Base-by-base conservation (phyloP, 164 flowering plant genomes). In the Tetracentron sinense region DNA sequence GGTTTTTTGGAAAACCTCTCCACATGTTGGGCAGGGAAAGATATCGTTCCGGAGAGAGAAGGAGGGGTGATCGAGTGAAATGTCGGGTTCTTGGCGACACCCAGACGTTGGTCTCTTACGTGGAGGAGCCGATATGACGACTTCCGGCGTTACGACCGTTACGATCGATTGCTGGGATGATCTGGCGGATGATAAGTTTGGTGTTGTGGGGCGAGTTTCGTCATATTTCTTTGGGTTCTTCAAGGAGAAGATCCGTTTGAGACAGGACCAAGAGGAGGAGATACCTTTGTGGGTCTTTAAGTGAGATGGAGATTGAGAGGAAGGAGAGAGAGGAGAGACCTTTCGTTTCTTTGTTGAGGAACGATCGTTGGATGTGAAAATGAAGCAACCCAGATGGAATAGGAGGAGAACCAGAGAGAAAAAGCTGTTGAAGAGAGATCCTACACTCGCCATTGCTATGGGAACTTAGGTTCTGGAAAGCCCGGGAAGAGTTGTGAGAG, bases 11-110 rank as follows among this genome's bases (percentile, higher is more conserved):
- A 92, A 92, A 29, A 89, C 66, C 60, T 89, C 82, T 0, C 97
- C 97, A 54, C 97, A 91, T 0, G 76, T 64, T 1, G 92, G 62
- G 62, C 97, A 91, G 0, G 96, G 90, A 63, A 75, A 83, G 56
- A 86, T 81, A 46, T 83, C 88, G 73, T 77, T 84, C 3, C 91
- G 75, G 15, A 81, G 75, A 5, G 86, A 78, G 60, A 80, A 76
- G 47, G 82, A 79, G 4, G 63, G 68, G 21, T 72, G 27, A 27
- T 76, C 83, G 56, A 73, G 6, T 0, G 79, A 76, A 69, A 76
- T 56, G 6, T 79, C n/a, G n/a, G n/a, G n/a, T n/a, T n/a, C n/a
- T n/a, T n/a, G n/a, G n/a, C n/a, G n/a, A n/a, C n/a, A 55, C n/a
- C 42, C 42, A 17, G 26, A n/a, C n/a, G n/a, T 20, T 21, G 68